Percentiles rank a stretch among this genome's conserved stretches.
Conservation (phyloP, 164 flowering plant genomes). For the Annona squamosa region DNA sequence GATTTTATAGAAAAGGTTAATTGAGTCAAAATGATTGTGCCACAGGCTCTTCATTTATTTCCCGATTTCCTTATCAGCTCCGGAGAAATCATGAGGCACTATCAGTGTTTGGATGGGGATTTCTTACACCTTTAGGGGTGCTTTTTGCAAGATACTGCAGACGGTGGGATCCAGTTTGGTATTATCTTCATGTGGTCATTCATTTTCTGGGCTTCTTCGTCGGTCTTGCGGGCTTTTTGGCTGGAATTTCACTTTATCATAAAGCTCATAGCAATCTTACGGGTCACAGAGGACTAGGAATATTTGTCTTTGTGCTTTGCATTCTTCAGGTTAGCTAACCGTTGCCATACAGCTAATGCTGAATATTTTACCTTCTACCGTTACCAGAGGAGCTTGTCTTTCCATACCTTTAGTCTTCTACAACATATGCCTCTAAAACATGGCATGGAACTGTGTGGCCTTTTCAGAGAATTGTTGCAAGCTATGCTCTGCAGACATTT, state of each 20-base stretch:
- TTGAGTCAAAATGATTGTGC: not conserved
- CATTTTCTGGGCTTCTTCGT: constrained; percentile 62
- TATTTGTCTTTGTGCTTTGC: constrained; percentile 45
- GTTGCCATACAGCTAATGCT: not conserved
- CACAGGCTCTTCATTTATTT: constrained; percentile 19
- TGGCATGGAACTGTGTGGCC: not conserved
- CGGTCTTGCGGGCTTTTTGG: constrained; percentile 44
- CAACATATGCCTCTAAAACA: not conserved
- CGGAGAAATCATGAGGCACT: constrained; percentile 60
- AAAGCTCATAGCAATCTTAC: constrained; percentile 26
- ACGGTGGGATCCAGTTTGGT: constrained; percentile 77
- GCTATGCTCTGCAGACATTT: too few relatives aligned
- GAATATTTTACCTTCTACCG: not conserved
- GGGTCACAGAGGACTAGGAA: constrained; percentile 63
- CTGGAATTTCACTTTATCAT: constrained; percentile 44
- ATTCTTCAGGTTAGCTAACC: constrained; percentile 63
- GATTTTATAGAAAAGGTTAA: not conserved
- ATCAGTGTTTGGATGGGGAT: constrained; percentile 71
- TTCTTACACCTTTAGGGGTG: constrained; percentile 71
- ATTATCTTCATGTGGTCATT: constrained; percentile 52
- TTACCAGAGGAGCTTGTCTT: not conserved
- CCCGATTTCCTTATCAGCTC: constrained; percentile 15
- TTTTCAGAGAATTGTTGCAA: too few relatives aligned
- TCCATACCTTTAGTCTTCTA: not conserved
- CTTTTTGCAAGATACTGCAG: constrained; percentile 66